These are phyloP conservation scores for Barbatosphaeria neglecta DNA, from an alignment of 495 filamentous ascomycete species.

Conservation along the genomic window DNA sequence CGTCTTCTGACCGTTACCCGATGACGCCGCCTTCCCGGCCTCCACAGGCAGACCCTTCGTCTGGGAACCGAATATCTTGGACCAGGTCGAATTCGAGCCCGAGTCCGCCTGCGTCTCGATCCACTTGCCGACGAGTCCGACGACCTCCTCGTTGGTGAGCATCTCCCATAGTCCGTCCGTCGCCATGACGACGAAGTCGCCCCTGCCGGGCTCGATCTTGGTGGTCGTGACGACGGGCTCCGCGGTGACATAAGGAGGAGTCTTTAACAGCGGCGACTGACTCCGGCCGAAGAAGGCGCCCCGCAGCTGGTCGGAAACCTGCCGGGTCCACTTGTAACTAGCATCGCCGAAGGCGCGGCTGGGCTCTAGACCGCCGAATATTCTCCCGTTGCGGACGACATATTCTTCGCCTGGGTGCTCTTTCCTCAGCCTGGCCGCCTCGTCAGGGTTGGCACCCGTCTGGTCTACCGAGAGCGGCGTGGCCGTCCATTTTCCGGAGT, in stretches of 20 bases:
- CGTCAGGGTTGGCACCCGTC: slow-evolving; percentile 74
- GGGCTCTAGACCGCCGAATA: slow-evolving; percentile 85
- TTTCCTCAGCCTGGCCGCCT: slow-evolving; percentile 66
- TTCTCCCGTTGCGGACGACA: slow-evolving; percentile 75
- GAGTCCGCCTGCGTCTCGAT: slow-evolving; percentile 59
- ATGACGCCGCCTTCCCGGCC: slow-evolving; percentile 13
- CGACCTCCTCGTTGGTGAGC: slow-evolving; percentile 96
- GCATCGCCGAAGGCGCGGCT: slow-evolving; percentile 93
- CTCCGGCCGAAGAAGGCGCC: slow-evolving; percentile 74
- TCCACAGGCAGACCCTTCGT: slow-evolving; percentile 48
- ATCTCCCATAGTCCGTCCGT: slow-evolving; percentile 99
- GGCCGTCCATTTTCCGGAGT: slow-evolving; percentile 84
- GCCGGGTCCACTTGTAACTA: slow-evolving; percentile 86
- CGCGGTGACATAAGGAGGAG: slow-evolving; percentile 94
- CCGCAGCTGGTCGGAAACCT: slow-evolving; percentile 71
- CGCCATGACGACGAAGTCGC: slow-evolving; percentile 93
- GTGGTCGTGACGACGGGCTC: slow-evolving; percentile 95
- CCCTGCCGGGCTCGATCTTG: slow-evolving; percentile 75
- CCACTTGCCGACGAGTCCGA: slow-evolving; percentile 95
- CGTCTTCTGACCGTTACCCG: slow-evolving; percentile 43
- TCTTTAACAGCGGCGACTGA: slow-evolving; percentile 60
- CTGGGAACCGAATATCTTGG: slow-evolving; percentile 42
- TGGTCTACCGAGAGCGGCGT: slow-evolving; percentile 84
- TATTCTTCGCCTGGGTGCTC: slow-evolving; percentile 81
- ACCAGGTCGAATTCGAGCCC: slow-evolving; percentile 34